phyloP scores from a whole-genome alignment of 164 flowering plant genomes.

The Sedum album region DNA sequence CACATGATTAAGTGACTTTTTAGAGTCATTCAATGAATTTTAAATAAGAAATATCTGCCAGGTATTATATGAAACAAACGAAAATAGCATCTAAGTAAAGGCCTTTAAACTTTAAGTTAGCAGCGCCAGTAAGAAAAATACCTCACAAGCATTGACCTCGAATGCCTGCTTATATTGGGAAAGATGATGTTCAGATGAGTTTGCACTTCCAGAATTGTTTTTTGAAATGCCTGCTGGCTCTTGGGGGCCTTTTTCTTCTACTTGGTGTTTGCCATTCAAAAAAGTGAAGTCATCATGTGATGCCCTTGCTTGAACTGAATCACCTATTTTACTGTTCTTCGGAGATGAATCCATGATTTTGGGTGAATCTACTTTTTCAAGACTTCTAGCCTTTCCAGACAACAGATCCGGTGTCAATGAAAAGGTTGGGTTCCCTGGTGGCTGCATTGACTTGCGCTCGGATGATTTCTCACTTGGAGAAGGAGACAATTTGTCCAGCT shows the following conservation, averaged over 20 bases:
- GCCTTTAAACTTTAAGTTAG: background rate
- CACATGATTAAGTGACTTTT: no score
- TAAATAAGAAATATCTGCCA: no score
- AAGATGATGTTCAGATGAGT: slow-evolving; percentile 10
- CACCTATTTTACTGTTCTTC: background rate
- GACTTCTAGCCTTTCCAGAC: background rate
- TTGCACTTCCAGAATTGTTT: slow-evolving; percentile 6
- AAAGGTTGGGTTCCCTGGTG: slow-evolving; percentile 30
- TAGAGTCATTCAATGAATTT: no score
- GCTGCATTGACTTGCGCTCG: slow-evolving; percentile 32
- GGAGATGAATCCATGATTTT: background rate
- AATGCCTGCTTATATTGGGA: slow-evolving; percentile 43
- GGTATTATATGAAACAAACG: background rate
- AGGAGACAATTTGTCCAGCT: slow-evolving; percentile 60
- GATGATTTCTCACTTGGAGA: slow-evolving; percentile 49
- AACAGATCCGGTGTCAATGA: slow-evolving; percentile 13
- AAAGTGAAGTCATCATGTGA: slow-evolving; percentile 13
- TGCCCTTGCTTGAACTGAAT: slow-evolving; percentile 12
- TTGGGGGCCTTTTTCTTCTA: slow-evolving; percentile 9
- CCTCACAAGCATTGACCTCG: slow-evolving; percentile 91
- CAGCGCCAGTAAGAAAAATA: slow-evolving; percentile 12
- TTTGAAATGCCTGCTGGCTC: slow-evolving; percentile 17
- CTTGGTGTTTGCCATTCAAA: slow-evolving; percentile 19
- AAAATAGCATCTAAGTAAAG: background rate
- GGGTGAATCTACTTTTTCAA: background rate